phyloP scores from a whole-genome alignment of 2,329 filamentous ascomycete species.

The Apiospora marii region DNA sequence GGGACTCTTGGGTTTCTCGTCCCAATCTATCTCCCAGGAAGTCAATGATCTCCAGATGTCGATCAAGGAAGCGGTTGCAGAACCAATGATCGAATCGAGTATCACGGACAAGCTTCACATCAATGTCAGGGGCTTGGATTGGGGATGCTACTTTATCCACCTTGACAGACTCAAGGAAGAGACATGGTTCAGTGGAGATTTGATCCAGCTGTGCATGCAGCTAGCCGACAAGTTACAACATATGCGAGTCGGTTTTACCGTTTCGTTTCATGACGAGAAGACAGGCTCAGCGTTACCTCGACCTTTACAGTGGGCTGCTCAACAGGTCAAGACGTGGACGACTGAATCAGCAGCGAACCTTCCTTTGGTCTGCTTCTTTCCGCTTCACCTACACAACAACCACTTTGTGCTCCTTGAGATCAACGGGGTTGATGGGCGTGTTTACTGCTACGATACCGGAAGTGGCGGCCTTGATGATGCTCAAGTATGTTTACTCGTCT shows the following conservation, averaged over 20 bases:
- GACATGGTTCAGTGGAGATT: background rate
- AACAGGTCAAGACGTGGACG: background rate
- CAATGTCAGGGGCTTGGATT: background rate
- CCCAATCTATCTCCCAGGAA: too few relatives aligned
- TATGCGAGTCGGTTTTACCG: background rate
- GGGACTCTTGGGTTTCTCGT: too few relatives aligned
- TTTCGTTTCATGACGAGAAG: background rate
- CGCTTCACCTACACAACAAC: background rate
- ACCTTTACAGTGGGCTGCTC: background rate
- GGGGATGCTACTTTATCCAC: background rate
- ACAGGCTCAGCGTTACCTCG: background rate
- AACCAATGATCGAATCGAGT: background rate
- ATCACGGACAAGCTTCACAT: background rate
- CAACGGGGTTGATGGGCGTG: background rate
- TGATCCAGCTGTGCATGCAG: background rate
- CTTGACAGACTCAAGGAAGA: background rate
- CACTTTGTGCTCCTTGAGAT: background rate
- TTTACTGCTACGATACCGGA: background rate
- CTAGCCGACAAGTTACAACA: background rate
- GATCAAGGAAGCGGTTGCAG: background rate
- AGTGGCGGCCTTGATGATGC: background rate
- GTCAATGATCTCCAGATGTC: too few relatives aligned
- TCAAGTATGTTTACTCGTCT: background rate
- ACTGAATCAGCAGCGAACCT: background rate
- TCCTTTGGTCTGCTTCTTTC: background rate